phyloP scores from a whole-genome alignment of 148 eudicot species.

The Rhododendron griersonianum region DNA sequence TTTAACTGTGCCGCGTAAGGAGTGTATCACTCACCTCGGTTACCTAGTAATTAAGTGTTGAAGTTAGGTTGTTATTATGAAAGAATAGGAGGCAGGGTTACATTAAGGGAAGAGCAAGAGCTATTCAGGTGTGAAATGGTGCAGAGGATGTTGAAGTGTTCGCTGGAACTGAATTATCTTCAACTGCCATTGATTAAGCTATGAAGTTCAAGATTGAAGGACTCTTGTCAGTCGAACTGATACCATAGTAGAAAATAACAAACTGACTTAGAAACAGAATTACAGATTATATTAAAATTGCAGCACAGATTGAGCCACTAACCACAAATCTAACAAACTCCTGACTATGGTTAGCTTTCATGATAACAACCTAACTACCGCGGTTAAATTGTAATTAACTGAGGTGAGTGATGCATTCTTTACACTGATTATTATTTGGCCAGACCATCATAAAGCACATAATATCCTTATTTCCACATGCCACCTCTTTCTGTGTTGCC shows the following conservation, averaged over 20 bases:
- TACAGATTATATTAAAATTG: not conserved
- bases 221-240: not conserved
- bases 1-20: too few relatives aligned
- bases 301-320: not conserved
- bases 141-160: not conserved
- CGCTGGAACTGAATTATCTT: not conserved
- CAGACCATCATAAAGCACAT: not conserved
- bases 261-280: not conserved
- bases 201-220: not conserved
- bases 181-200: not conserved
- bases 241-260: not conserved
- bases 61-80: not conserved
- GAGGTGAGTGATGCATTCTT: not conserved
- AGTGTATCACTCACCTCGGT: not conserved
- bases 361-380: not conserved
- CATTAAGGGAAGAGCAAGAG: not conserved
- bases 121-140: not conserved
- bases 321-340: not conserved
- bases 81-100: not conserved
- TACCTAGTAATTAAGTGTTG: not conserved
- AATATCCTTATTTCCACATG: not conserved
- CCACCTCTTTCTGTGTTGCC: not conserved
- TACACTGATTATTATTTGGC: not conserved
- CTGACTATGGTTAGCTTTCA: not conserved
- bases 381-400: not conserved